A percentile compares a stretch with the other conserved stretches of the same genome.
phyloP scores from a whole-genome alignment of 139 green algal species.

The Mychonastes homosphaera region DNA sequence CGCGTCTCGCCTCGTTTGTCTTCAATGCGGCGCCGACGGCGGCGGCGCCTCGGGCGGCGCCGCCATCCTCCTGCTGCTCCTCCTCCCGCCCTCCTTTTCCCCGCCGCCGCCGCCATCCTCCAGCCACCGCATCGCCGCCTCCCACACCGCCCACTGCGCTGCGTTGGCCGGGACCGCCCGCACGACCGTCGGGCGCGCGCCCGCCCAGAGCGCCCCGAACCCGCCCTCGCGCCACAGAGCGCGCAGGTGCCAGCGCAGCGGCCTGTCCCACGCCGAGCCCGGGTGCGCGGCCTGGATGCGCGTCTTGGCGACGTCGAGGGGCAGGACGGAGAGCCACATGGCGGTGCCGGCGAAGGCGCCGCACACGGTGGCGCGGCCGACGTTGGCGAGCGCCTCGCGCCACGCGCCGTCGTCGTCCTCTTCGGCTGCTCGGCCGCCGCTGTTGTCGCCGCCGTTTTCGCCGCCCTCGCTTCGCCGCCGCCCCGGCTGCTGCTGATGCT shows the following conservation, averaged over 20 bases:
- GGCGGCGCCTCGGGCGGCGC: too few relatives aligned
- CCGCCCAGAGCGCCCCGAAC: conserved; percentile 38
- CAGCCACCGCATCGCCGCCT: conserved; percentile 15
- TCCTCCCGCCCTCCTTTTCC: too few relatives aligned
- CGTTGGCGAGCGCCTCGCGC: conserved; percentile 23
- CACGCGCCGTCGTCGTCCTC: background rate
- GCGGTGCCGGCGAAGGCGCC: conserved; percentile 48
- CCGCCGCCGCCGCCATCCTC: too few relatives aligned
- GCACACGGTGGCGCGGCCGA: conserved; percentile 41
- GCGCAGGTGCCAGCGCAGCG: conserved; percentile 36
- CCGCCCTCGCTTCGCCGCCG: background rate
- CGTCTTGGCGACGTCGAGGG: conserved; percentile 71
- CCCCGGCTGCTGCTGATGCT: conserved; percentile 2
- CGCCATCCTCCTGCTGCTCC: too few relatives aligned
- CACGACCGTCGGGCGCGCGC: conserved; percentile 49
- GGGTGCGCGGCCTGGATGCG: conserved; percentile 59
- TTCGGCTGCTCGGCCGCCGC: background rate
- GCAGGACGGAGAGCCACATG: conserved; percentile 59
- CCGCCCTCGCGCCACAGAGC: conserved; percentile 38
- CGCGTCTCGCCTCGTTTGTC: too few relatives aligned
- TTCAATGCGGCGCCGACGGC: too few relatives aligned
- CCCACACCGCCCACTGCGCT: conserved; percentile 62
- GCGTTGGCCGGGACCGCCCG: conserved; percentile 75
- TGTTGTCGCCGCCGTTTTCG: conserved; percentile 6
- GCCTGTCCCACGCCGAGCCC: conserved; percentile 35